Conservation (phyloP, 2,329 filamentous ascomycete species). For the Chaetomiaceae sp. region DNA sequence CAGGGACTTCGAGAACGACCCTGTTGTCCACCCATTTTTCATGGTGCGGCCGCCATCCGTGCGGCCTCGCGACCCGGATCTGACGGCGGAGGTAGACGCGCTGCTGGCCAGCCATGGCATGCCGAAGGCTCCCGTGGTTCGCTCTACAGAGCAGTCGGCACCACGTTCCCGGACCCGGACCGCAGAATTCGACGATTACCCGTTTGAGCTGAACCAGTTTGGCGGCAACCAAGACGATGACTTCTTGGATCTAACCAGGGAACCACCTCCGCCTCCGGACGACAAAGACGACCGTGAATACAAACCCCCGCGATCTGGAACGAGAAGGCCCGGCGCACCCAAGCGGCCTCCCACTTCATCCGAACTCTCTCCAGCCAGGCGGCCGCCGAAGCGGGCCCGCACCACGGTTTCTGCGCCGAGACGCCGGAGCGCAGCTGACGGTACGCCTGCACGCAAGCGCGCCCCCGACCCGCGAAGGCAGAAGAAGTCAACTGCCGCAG, state of each 20-base stretch:
- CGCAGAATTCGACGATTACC: too few relatives aligned
- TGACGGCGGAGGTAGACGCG: background rate
- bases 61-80: background rate
- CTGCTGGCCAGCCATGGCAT: background rate
- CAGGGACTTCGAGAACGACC: background rate
- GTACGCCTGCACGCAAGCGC: too few relatives aligned
- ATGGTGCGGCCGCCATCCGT: background rate
- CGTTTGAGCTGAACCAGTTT: too few relatives aligned
- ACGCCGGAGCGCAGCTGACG: background rate
- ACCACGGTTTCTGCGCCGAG: background rate
- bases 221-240: too few relatives aligned
- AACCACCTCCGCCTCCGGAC: background rate
- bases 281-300: slow-evolving; percentile 1
- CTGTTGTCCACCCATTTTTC: background rate
- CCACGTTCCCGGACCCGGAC: background rate
- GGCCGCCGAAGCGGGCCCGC: background rate
- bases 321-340: too few relatives aligned
- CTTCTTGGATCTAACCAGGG: background rate
- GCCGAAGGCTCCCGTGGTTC: background rate
- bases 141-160: background rate
- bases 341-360: background rate
- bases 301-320: too few relatives aligned
- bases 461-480: too few relatives aligned
- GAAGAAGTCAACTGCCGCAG: background rate
- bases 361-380: background rate